Conservation (phyloP, 2,329 filamentous ascomycete genomes). For the Colletotrichum somersetense region DNA sequence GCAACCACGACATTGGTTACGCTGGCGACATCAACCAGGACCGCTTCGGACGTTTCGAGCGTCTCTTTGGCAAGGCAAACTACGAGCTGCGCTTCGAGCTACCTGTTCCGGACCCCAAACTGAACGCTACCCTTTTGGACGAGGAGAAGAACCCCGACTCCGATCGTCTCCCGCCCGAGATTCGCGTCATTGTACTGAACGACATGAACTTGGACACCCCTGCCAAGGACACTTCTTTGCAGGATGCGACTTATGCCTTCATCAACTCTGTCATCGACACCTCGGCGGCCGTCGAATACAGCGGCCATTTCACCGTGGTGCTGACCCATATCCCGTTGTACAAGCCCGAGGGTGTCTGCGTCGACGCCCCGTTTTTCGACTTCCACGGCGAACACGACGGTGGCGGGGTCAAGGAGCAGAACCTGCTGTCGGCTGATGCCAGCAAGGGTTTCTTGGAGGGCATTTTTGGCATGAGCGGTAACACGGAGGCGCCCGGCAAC, state of each 20-base stretch:
- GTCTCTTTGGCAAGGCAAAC: slow-evolving; percentile 86
- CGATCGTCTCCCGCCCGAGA: slow-evolving; percentile 69
- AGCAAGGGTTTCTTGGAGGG: slow-evolving; percentile 85
- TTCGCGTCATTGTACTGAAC: slow-evolving; percentile 90
- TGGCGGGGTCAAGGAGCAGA: slow-evolving; percentile 89
- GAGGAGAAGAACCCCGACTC: slow-evolving; percentile 59
- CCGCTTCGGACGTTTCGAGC: slow-evolving; percentile 84
- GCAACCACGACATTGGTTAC: slow-evolving; percentile 98
- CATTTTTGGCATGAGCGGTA: slow-evolving; percentile 81
- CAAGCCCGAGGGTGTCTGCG: slow-evolving; percentile 85
- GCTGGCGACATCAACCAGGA: slow-evolving; percentile 87
- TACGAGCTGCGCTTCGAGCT: slow-evolving; percentile 86
- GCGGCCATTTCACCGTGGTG: slow-evolving; percentile 81
- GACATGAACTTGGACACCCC: slow-evolving; percentile 94
- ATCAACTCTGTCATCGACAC: slow-evolving; percentile 76
- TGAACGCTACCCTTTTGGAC: slow-evolving; percentile 58
- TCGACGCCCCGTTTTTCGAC: slow-evolving; percentile 85
- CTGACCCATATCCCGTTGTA: slow-evolving; percentile 93
- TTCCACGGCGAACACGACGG: slow-evolving; percentile 76
- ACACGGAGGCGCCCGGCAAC: slow-evolving; percentile 66
- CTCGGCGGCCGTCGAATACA: slow-evolving; percentile 70
- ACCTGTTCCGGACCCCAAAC: slow-evolving; percentile 57
- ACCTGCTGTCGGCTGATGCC: slow-evolving; percentile 82
- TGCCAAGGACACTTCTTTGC: slow-evolving; percentile 73
- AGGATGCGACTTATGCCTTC: slow-evolving; percentile 83